Percentiles rank a stretch among this genome's conserved stretches.
Evolutionary conservation across 441 rosid species (phyloP).

Genomic region (Hura crepitans): DNA sequence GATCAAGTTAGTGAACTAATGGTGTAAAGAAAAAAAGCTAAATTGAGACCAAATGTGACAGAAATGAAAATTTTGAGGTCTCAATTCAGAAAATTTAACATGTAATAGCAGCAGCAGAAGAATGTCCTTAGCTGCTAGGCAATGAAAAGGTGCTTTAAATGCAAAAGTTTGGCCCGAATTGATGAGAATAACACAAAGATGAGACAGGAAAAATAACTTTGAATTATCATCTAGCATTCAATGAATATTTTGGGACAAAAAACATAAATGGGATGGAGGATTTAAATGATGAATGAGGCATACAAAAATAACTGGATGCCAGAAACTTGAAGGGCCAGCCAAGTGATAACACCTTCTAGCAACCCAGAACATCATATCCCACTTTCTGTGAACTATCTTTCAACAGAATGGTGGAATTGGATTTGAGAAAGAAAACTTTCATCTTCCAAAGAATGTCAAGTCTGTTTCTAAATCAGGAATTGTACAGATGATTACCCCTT

Average conservation of each 20-base stretch:
- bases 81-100: too few species aligned
- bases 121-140: background rate
- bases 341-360: background rate
- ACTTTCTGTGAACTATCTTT: conserved; percentile 6
- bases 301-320: conserved; percentile 6
- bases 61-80: too few species aligned
- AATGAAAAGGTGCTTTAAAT: background rate
- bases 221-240: background rate
- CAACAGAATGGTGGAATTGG: background rate
- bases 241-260: background rate
- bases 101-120: too few species aligned
- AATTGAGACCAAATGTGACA: too few species aligned
- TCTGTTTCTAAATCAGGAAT: conserved; percentile 30
- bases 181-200: background rate
- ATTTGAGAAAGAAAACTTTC: conserved; percentile 6
- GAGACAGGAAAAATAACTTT: background rate
- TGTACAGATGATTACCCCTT: conserved; percentile 35
- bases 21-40: too few species aligned
- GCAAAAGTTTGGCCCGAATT: background rate
- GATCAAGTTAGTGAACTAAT: too few species aligned
- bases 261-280: background rate
- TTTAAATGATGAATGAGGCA: conserved; percentile 6
- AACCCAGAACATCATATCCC: background rate
- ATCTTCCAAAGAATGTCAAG: conserved; percentile 21
- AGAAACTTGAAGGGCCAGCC: background rate